Base-by-base conservation (phyloP, 305 asterid genomes). In the Nicotiana rustica region DNA sequence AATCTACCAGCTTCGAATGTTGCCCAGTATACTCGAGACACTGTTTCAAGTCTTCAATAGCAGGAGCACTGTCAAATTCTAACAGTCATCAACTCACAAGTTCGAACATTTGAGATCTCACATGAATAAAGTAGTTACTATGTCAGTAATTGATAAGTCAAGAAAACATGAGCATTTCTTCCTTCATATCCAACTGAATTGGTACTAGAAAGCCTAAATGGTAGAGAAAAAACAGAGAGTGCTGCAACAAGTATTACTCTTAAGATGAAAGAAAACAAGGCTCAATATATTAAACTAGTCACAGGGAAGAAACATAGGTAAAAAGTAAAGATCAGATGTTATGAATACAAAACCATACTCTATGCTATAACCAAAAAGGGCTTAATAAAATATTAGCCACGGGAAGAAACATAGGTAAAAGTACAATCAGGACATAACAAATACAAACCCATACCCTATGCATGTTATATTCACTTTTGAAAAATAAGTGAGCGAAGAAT, bases 11-110 rank as follows among this genome's bases (percentile, higher is more conserved):
- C 92, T 96, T 96, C 57, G 99, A 87, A 86, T 96, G 99, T 85
- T 96, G 99, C 85, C 99, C 99, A 3, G 99, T 96, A 84, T 94
- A 91, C 85, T 90, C 95, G 81, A 96, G 98, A 85, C 99, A 96
- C 73, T 86, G 93, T 89, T 91, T 94, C 88, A 96, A 88, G 91
- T 96, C 99, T 80, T 93, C 96, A 85, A 96, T 96, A 73, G 99
- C 95, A 82, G 98, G 98, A 89, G 94, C 90, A 86, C 99, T 96
- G 94, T 73, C 84, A 86, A 81, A 82, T 78, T 88, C 84, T 84
- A 83, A 76, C 80, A 68, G 73, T 29, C 79, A 81, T 70, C 10
- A 71, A 56, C 62, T 62, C 44, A n/a, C 77, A 82, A 80, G 80
- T n/a, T 52, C 18, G 55, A 25, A 56, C n/a, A 8, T 57, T 41